phyloP scores from a whole-genome alignment of 257 asterid genomes.

The Nicotiana sylvestris region DNA sequence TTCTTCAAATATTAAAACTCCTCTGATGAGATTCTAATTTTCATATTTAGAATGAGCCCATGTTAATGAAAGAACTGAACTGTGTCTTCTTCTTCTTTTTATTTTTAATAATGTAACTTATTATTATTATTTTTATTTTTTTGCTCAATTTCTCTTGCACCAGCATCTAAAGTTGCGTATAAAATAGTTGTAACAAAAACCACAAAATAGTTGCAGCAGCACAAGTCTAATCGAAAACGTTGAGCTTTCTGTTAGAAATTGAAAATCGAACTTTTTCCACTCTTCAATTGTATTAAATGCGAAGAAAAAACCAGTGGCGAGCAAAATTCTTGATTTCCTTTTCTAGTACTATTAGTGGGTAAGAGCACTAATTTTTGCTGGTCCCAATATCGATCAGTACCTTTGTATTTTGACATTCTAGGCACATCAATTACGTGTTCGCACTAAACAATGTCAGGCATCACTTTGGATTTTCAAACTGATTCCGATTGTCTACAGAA shows the following conservation, averaged over 20 bases:
- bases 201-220: background rate
- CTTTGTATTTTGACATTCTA: slow-evolving; percentile 8
- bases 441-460: background rate
- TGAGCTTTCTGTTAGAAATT: background rate
- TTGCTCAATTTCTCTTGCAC: background rate
- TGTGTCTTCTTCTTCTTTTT: background rate
- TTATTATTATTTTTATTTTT: no score
- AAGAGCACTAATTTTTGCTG: background rate
- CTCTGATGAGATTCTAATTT: background rate
- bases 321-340: background rate
- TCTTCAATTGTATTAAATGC: background rate
- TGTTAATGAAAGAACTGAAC: background rate
- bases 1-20: background rate
- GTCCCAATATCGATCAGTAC: background rate
- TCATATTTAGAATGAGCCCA: background rate
- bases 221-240: background rate
- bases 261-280: background rate
- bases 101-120: background rate
- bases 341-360: background rate
- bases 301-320: background rate
- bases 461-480: background rate
- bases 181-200: background rate
- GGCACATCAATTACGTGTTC: background rate
- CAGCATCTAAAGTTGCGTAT: background rate
- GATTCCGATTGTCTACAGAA: background rate